phyloP scores from a whole-genome alignment of 495 filamentous ascomycete species.

The Bacidia rubella region DNA sequence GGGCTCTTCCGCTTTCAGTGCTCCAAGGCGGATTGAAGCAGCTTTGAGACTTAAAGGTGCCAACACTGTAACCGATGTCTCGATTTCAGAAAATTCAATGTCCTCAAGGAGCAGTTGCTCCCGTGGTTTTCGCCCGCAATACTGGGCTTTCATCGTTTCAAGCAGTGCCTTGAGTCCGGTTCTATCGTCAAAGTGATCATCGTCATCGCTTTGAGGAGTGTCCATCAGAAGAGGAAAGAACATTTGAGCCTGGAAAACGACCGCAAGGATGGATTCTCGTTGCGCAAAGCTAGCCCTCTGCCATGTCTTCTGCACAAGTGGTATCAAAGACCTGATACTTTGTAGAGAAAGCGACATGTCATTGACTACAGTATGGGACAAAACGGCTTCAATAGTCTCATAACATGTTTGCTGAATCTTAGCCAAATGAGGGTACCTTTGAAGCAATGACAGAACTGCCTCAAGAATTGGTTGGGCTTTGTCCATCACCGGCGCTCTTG shows the following conservation, averaged over 20 bases:
- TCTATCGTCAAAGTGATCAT: slow-evolving; percentile 19
- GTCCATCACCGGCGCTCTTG: slow-evolving; percentile 57
- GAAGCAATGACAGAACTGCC: slow-evolving; percentile 48
- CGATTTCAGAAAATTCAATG: slow-evolving; percentile 38
- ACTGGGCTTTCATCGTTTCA: slow-evolving; percentile 56
- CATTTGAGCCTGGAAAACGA: slow-evolving; percentile 51
- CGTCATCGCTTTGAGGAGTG: neutral
- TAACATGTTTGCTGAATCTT: slow-evolving; percentile 58
- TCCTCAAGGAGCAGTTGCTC: slow-evolving; percentile 69
- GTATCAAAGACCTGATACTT: slow-evolving; percentile 46
- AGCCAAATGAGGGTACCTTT: slow-evolving; percentile 42
- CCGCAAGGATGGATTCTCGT: slow-evolving; percentile 60
- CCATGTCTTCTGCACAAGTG: slow-evolving; percentile 64
- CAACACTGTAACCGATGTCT: slow-evolving; percentile 9
- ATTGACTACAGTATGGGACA: slow-evolving; percentile 52
- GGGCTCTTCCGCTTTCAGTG: slow-evolving; percentile 32
- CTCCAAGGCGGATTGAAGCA: slow-evolving; percentile 30
- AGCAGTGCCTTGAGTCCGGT: slow-evolving; percentile 34
- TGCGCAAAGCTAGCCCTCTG: slow-evolving; percentile 43
- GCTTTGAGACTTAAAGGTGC: slow-evolving; percentile 14
- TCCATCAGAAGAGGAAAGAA: slow-evolving; percentile 36
- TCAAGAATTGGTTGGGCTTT: slow-evolving; percentile 43
- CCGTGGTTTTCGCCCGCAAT: slow-evolving; percentile 53
- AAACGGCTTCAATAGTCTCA: slow-evolving; percentile 57
- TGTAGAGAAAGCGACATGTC: slow-evolving; percentile 46